phyloP scores from a whole-genome alignment of 2,329 filamentous ascomycete genomes.

The Aureobasidium sp. region DNA sequence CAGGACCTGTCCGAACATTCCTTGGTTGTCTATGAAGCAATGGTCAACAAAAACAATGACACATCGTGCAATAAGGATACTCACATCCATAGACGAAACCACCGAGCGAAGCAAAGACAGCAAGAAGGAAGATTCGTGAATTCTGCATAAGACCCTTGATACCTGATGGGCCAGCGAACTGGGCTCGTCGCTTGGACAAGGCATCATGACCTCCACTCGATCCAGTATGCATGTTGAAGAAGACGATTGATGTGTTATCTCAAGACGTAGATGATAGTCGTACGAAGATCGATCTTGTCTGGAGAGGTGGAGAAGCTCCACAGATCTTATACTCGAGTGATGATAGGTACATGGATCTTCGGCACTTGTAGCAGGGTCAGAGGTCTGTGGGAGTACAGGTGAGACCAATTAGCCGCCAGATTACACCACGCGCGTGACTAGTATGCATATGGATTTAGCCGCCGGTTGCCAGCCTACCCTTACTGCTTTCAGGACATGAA shows the following conservation, averaged over 20 bases:
- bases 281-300: neutral
- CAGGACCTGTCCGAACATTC: conserved; percentile 22
- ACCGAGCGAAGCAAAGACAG: conserved; percentile 22
- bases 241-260: neutral
- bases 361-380: conserved; percentile 1
- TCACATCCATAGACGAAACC: conserved; percentile 23
- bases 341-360: conserved; percentile 5
- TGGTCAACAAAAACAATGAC: neutral
- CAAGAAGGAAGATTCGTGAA: conserved; percentile 20
- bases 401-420: conserved; percentile 4
- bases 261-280: neutral
- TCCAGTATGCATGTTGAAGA: conserved; percentile 7
- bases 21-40: conserved; percentile 20
- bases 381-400: neutral
- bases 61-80: neutral
- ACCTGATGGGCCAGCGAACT: conserved; percentile 20
- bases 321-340: conserved; percentile 2
- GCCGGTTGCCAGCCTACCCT: neutral
- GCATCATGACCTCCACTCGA: conserved; percentile 6
- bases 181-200: conserved; percentile 19
- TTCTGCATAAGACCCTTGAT: conserved; percentile 20
- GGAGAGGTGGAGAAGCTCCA: neutral
- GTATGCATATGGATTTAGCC: conserved; percentile 11
- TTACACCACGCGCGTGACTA: neutral
- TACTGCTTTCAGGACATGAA: neutral